Percentiles rank a stretch among this genome's conserved stretches.
Evolutionary conservation across 441 rosid genomes (phyloP).

Genomic region (Monsonia emarginata): DNA sequence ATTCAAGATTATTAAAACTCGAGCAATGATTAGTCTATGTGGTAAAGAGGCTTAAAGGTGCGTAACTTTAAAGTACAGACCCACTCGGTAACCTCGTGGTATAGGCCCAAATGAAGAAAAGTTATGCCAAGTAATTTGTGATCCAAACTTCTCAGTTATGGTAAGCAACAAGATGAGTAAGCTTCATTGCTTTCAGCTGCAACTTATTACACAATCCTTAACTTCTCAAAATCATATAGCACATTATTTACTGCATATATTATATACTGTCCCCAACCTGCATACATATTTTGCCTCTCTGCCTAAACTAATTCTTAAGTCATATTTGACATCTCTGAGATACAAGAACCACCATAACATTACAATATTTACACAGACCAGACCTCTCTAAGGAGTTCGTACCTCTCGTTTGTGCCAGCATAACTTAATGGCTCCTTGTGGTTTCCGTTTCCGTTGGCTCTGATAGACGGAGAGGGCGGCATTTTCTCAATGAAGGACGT

Average conservation of each 20-base stretch:
- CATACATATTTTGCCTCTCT: too few species aligned
- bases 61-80: too few species aligned
- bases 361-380: slow-evolving; percentile 42
- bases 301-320: slow-evolving; percentile 2
- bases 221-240: not conserved
- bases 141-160: not conserved
- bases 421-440: slow-evolving; percentile 18
- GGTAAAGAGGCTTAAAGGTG: too few species aligned
- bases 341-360: slow-evolving; percentile 39
- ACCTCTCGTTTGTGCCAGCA: slow-evolving; percentile 42
- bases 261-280: not conserved
- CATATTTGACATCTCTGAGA: too few species aligned
- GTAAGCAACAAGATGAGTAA: not conserved
- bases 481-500: slow-evolving; percentile 33
- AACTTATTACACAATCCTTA: not conserved
- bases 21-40: too few species aligned
- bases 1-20: too few species aligned
- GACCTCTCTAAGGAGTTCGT: slow-evolving; percentile 63
- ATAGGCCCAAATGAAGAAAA: too few species aligned
- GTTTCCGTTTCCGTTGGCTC: slow-evolving; percentile 34
- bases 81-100: too few species aligned
- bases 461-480: slow-evolving; percentile 32
- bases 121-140: not conserved
- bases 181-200: not conserved
- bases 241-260: not conserved